Percentiles rank a stretch among this genome's conserved stretches.
Evolutionary conservation across 2,329 filamentous ascomycete species (phyloP).

Genomic region (Pyrenochaeta sp.): DNA sequence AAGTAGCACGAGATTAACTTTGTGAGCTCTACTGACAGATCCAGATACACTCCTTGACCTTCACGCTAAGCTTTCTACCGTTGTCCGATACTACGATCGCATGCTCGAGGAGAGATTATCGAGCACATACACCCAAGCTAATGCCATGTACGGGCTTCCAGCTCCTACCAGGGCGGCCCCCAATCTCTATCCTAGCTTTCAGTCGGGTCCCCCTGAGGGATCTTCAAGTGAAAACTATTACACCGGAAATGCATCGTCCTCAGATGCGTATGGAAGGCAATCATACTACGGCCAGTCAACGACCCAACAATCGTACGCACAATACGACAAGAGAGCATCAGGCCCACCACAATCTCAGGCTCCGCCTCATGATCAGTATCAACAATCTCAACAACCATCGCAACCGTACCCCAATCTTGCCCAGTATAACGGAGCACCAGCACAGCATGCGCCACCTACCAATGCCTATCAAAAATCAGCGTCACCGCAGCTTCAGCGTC

Average conservation of each 20-base stretch:
- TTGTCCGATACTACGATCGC: conserved; percentile 95
- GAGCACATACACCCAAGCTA: conserved; percentile 86
- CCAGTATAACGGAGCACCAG: conserved; percentile 24
- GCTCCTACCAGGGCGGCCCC: conserved; percentile 55
- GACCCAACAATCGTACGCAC: conserved; percentile 50
- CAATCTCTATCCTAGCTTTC: conserved; percentile 74
- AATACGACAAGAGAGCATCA: conserved; percentile 45
- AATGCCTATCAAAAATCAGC: conserved; percentile 39
- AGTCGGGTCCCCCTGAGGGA: conserved; percentile 33
- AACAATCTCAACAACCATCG: conserved; percentile 43
- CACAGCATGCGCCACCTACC: conserved; percentile 34
- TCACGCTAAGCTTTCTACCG: conserved; percentile 92
- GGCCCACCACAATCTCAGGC: conserved; percentile 34
- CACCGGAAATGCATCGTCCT: conserved; percentile 66
- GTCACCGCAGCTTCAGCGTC: conserved; percentile 48
- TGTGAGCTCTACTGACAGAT: conserved; percentile 41
- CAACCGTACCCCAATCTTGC: conserved; percentile 45
- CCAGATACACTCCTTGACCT: conserved; percentile 90
- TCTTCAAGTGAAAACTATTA: conserved; percentile 83
- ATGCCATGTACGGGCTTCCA: conserved; percentile 51
- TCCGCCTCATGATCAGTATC: conserved; percentile 40
- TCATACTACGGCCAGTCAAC: conserved; percentile 55
- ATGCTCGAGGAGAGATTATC: conserved; percentile 97
- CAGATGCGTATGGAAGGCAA: conserved; percentile 59
- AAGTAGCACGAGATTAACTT: conserved; percentile 42